Conservation (phyloP, 345 rosid species). For the Eucalyptus cloeziana region DNA sequence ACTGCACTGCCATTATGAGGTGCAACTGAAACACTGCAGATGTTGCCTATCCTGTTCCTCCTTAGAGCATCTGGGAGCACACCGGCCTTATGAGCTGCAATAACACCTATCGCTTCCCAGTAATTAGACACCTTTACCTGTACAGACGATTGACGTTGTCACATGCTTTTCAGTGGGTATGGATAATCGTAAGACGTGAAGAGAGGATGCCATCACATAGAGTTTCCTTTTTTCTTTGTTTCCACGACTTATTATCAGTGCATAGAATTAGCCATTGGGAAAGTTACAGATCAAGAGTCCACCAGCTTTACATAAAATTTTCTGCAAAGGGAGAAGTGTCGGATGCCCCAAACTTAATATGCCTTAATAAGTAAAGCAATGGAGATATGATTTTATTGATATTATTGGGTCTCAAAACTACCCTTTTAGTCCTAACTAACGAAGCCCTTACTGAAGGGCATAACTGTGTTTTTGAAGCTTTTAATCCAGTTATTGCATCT, state of each 20-base stretch:
- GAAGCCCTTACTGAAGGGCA: neutral
- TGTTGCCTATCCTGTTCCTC: constrained; percentile 22
- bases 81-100: constrained; percentile 58
- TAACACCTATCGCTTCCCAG: constrained; percentile 65
- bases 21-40: neutral
- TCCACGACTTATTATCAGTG: neutral
- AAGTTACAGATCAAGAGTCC: neutral
- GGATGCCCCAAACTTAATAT: neutral
- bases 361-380: neutral
- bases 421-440: neutral
- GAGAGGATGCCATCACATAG: neutral
- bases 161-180: neutral
- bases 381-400: neutral
- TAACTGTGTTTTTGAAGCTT: neutral
- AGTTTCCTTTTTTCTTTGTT: neutral
- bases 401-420: neutral
- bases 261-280: neutral
- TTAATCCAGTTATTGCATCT: neutral
- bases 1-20: constrained; percentile 13
- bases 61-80: constrained; percentile 38
- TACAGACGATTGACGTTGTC: neutral
- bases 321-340: neutral
- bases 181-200: neutral
- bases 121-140: constrained; percentile 54
- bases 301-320: neutral